A percentile compares a stretch with the other conserved stretches of the same genome.
Evolutionary conservation across 352 stramenopile species (phyloP).

Genomic region (Phytophthora sp.): DNA sequence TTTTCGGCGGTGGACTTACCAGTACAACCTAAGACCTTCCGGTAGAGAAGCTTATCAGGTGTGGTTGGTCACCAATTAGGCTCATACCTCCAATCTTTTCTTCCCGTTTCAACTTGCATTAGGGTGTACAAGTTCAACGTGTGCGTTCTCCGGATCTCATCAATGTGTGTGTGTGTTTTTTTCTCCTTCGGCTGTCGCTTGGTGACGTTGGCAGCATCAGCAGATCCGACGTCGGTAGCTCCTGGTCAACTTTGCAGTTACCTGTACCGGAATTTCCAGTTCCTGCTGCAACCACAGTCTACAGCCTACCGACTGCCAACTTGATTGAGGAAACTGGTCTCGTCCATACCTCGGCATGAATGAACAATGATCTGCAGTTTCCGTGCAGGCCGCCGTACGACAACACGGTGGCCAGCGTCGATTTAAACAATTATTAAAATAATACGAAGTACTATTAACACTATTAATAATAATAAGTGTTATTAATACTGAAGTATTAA

Average conservation of each 20-base stretch:
- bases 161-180: background rate
- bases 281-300: conserved; percentile 24
- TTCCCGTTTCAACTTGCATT: conserved; percentile 13
- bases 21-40: no score
- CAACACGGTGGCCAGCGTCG: background rate
- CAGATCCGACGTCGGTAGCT: conserved; percentile 7
- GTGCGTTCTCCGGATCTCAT: conserved; percentile 14
- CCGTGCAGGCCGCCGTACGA: background rate
- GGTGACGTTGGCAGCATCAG: conserved; percentile 14
- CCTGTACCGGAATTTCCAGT: background rate
- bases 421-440: background rate
- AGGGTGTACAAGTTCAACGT: conserved; percentile 17
- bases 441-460: no score
- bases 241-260: conserved; percentile 2
- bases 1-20: conserved; percentile 15
- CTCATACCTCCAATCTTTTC: conserved; percentile 18
- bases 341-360: conserved; percentile 10
- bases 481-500: no score
- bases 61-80: conserved; percentile 18
- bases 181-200: conserved; percentile 17
- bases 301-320: background rate
- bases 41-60: no score
- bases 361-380: conserved; percentile 23
- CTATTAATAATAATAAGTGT: no score
- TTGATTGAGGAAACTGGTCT: conserved; percentile 9